Conservation (phyloP, 2,329 filamentous ascomycete genomes). For the Pseudohalonectria lignicola region DNA sequence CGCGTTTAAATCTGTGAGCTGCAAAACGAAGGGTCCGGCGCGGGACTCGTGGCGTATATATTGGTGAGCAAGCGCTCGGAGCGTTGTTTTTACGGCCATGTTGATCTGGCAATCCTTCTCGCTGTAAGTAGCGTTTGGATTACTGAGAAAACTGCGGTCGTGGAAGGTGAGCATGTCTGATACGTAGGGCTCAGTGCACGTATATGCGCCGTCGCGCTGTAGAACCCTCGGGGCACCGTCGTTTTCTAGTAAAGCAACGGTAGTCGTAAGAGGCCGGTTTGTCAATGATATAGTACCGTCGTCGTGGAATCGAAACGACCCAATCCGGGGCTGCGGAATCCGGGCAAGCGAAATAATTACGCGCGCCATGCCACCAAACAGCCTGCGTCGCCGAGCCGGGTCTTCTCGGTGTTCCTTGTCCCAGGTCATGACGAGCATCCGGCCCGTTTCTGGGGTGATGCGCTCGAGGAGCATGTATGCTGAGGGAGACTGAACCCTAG, state of each 20-base stretch:
- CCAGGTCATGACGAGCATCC: constrained; percentile 17
- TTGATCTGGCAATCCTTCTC: constrained; percentile 7
- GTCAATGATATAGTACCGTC: constrained; percentile 10
- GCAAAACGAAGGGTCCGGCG: background rate
- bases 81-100: background rate
- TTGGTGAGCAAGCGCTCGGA: background rate
- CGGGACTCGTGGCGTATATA: background rate
- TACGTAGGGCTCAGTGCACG: constrained; percentile 15
- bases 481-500: background rate
- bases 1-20: background rate
- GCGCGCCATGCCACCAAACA: constrained; percentile 17
- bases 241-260: background rate
- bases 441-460: constrained; percentile 10
- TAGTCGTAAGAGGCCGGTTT: constrained; percentile 4
- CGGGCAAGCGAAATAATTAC: constrained; percentile 18
- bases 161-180: constrained; percentile 15
- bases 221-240: constrained; percentile 18
- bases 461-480: constrained; percentile 16
- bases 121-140: constrained; percentile 12
- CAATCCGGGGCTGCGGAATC: constrained; percentile 16
- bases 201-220: constrained; percentile 16
- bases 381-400: constrained; percentile 11
- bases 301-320: constrained; percentile 14
- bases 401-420: constrained; percentile 7
- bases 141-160: constrained; percentile 13